Base-by-base conservation (phyloP, 2,329 filamentous ascomycete species). In the Sclerotinia subarctica region DNA sequence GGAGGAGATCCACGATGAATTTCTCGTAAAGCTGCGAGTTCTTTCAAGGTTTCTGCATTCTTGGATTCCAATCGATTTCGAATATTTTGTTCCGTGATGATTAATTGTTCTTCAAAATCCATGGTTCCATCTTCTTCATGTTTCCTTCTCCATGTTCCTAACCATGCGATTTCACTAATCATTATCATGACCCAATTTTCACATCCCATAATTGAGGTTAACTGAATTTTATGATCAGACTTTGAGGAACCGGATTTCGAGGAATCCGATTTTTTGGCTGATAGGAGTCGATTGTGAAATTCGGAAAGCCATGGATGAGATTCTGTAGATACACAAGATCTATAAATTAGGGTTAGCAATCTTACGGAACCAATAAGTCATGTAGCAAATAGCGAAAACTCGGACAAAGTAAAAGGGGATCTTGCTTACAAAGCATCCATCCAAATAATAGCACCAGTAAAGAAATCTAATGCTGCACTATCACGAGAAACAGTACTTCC, bases 121-220 rank as follows among this genome's bases (percentile, higher is more conserved):
- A 49, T 10, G 15, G 4, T 81, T 70, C 80, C 79, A 26, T 81
- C 77, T 73, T 83, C 81, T 76, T 64, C 19, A 71, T 81, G 80
- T 29, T 81, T 77, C 73, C 83, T 81, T 76, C 88, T 88, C 85
- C 85, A 87, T 0, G 81, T 79, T 63, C 84, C 81, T 4, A 89
- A 79, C 2, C 80, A 74, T 7, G 84, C 79, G 47, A 86, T 82
- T 46, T 86, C 81, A 21, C 82, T 82, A 35, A 89, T 80, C 8
- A 80, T 76, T 51, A 84, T 77, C 53, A 89, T 69, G 1, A 82
- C 81, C 84, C 84, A 86, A 74, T 87, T 88, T 59, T 84, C 78
- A 67, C 85, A 79, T 3, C 86, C 86, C 38, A 84, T 74, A 59
- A 85, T 82, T 24, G 82, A 81, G 38, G 82, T 81, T 65, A 87